These are phyloP conservation scores for Quercus mongolica DNA, from an alignment of 306 rosid species.

Conservation along the genomic window DNA sequence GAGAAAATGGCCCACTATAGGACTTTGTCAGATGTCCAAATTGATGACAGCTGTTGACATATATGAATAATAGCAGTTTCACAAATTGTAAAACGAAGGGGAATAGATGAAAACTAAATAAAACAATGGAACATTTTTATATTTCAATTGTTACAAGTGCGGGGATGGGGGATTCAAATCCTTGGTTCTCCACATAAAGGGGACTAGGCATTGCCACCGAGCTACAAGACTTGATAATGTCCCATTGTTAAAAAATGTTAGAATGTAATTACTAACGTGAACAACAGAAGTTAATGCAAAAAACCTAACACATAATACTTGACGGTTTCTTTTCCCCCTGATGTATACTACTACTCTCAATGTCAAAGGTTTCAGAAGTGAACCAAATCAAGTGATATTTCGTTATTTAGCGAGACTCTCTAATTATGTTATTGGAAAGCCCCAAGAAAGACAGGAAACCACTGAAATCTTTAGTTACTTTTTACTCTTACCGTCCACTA, in stretches of 20 bases:
- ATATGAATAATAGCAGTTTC: conserved; percentile 1
- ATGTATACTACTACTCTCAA: background rate
- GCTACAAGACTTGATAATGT: background rate
- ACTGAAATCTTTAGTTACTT: background rate
- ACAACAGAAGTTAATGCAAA: background rate
- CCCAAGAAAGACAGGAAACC: background rate
- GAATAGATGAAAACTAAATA: conserved; percentile 10
- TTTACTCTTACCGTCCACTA: background rate
- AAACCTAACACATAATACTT: conserved; percentile 6
- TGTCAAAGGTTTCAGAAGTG: background rate
- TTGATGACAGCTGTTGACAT: conserved; percentile 14
- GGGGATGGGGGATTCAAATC: no score
- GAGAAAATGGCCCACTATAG: conserved; percentile 30
- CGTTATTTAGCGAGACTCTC: background rate
- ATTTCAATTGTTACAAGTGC: no score
- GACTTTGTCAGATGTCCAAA: conserved; percentile 29
- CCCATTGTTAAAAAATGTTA: background rate
- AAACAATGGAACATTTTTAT: background rate
- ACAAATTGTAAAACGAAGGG: background rate
- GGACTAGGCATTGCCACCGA: no score
- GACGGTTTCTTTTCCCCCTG: background rate
- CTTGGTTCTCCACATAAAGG: no score
- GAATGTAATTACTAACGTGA: background rate
- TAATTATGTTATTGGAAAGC: background rate
- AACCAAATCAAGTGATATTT: conserved; percentile 1